Conservation (phyloP, 2,329 filamentous ascomycete genomes). For the Neonectria sp. region DNA sequence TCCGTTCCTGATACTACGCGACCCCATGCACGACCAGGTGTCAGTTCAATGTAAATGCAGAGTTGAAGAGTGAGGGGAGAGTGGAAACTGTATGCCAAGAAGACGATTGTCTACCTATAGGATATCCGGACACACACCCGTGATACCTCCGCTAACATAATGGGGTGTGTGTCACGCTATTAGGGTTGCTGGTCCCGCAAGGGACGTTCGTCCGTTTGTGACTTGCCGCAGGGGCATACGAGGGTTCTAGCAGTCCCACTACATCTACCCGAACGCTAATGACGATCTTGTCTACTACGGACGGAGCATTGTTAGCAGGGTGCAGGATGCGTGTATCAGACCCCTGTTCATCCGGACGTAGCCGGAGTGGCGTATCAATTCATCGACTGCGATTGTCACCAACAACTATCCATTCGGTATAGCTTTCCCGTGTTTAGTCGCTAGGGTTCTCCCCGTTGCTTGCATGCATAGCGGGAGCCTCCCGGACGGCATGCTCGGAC, state of each 20-base stretch:
- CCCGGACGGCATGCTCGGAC: neutral
- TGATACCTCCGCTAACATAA: neutral
- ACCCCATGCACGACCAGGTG: neutral
- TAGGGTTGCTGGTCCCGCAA: too few species aligned
- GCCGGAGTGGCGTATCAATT: neutral
- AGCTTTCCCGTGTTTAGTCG: neutral
- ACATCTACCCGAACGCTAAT: neutral
- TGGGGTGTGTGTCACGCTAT: too few species aligned
- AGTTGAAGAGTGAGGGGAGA: too few species aligned
- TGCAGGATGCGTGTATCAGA: neutral
- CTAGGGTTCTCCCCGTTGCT: neutral
- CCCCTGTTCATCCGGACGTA: neutral
- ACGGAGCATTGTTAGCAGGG: too few species aligned
- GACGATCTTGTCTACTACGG: neutral
- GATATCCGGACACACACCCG: neutral
- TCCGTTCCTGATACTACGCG: neutral
- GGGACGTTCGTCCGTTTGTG: too few species aligned
- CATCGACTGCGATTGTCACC: neutral
- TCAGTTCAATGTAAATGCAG: neutral
- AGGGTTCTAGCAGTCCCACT: neutral
- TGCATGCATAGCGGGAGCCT: neutral
- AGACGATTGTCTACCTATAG: neutral
- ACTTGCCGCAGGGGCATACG: neutral
- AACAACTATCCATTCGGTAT: neutral
- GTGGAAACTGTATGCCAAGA: neutral